A percentile compares a stretch with the other conserved stretches of the same genome.
Conservation (phyloP, 768 basidiomycete species). For the Boletus pseudo-olivaceus region DNA sequence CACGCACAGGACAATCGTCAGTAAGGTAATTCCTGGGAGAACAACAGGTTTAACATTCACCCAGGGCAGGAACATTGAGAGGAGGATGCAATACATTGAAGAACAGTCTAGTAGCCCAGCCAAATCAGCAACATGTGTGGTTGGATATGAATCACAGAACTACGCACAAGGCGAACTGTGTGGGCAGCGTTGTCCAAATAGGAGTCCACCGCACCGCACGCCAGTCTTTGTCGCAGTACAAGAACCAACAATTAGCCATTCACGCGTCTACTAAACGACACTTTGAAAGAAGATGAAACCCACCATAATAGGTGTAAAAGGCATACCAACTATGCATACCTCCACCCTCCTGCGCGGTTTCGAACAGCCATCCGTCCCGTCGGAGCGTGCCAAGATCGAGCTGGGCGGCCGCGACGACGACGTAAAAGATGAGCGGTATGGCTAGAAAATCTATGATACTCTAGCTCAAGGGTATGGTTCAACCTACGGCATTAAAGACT, state of each 20-base stretch:
- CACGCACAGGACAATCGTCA: not conserved
- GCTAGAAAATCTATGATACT: slow-evolving; percentile 60
- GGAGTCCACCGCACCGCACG: slow-evolving; percentile 55
- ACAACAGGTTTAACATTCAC: slow-evolving; percentile 34
- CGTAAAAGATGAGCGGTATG: slow-evolving; percentile 83
- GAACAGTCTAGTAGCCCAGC: slow-evolving; percentile 52
- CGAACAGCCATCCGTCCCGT: slow-evolving; percentile 80
- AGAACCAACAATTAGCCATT: not conserved
- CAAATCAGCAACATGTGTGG: slow-evolving; percentile 20
- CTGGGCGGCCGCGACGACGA: slow-evolving; percentile 61
- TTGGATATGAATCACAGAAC: slow-evolving; percentile 5
- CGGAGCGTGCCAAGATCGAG: slow-evolving; percentile 62
- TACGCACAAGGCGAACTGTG: slow-evolving; percentile 85
- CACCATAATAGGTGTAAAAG: slow-evolving; percentile 80
- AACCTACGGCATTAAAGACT: slow-evolving; percentile 24
- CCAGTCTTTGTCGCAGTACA: slow-evolving; percentile 46
- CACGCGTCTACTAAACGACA: not conserved
- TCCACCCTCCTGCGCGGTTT: slow-evolving; percentile 39
- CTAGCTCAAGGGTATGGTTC: not conserved
- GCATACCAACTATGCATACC: slow-evolving; percentile 63
- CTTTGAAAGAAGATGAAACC: slow-evolving; percentile 12
- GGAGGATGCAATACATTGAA: slow-evolving; percentile 86
- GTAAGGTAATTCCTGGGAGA: not conserved
- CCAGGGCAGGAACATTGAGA: slow-evolving; percentile 85
- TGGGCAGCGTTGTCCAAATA: slow-evolving; percentile 83